phyloP scores from a whole-genome alignment of 768 basidiomycete species.

The Neoboletus subvelutipes region DNA sequence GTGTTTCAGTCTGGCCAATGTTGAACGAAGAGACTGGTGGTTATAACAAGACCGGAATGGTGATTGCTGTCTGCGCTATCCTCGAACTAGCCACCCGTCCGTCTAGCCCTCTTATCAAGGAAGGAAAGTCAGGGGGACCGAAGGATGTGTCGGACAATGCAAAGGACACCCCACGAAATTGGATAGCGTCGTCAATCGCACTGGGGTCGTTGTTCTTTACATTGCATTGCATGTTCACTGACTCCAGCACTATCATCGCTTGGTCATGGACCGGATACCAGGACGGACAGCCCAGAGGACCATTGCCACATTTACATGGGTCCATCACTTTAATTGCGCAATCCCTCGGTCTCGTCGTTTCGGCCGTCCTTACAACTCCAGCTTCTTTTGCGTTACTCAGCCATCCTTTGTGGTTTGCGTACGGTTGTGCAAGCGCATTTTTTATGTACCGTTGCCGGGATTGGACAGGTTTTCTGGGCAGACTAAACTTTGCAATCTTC shows the following conservation, averaged over 20 bases:
- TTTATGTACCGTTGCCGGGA: conserved; percentile 58
- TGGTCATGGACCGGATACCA: conserved; percentile 93
- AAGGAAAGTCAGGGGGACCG: background rate
- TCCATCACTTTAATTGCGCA: conserved; percentile 65
- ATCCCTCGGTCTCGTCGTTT: conserved; percentile 51
- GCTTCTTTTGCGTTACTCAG: conserved; percentile 31
- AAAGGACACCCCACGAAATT: conserved; percentile 23
- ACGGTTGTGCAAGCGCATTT: conserved; percentile 52
- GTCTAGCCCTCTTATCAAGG: conserved; percentile 10
- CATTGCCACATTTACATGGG: conserved; percentile 70
- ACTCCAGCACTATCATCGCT: conserved; percentile 74
- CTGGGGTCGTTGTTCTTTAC: conserved; percentile 70
- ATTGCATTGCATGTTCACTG: conserved; percentile 69
- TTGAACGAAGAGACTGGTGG: conserved; percentile 64
- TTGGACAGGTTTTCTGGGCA: conserved; percentile 71
- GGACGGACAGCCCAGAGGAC: conserved; percentile 58
- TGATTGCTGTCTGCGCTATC: conserved; percentile 56
- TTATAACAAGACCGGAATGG: conserved; percentile 66
- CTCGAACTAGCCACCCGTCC: conserved; percentile 52
- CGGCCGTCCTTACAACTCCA: conserved; percentile 31
- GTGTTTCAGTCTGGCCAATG: conserved; percentile 70
- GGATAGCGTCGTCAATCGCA: conserved; percentile 49
- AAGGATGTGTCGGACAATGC: background rate
- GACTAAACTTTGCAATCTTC: conserved; percentile 62
- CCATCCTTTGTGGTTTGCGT: conserved; percentile 53